These are phyloP conservation scores for Yamadazyma kanchanaburiensis DNA, from an alignment of 1,139 yeast genomes.

Conservation along the genomic window DNA sequence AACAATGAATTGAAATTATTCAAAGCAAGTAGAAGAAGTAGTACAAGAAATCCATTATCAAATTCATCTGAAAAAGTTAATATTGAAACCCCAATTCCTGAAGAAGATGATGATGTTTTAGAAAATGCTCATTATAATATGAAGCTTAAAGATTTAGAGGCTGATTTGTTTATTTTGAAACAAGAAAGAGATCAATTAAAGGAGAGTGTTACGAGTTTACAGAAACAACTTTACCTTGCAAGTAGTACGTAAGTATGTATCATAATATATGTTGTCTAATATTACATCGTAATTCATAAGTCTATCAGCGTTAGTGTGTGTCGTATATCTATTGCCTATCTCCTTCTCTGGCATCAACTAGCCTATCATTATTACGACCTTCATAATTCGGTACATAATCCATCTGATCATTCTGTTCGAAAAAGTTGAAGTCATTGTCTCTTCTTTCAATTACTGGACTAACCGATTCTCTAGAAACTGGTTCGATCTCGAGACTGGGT, in stretches of 20 bases:
- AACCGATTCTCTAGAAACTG: constrained; percentile 13
- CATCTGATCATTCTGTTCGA: constrained; percentile 15
- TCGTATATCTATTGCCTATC: too few relatives aligned
- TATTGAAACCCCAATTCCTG: constrained; percentile 12
- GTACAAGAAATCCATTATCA: constrained; percentile 22
- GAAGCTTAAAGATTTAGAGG: constrained; percentile 79
- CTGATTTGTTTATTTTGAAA: constrained; percentile 74
- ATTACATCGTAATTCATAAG: constrained; percentile 8
- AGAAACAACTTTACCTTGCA: constrained; percentile 51
- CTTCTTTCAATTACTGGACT: constrained; percentile 10
- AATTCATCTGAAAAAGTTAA: constrained; percentile 12
- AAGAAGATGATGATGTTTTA: constrained; percentile 47
- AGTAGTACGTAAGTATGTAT: constrained; percentile 5
- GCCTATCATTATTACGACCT: constrained; percentile 24
- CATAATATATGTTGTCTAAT: constrained; percentile 5
- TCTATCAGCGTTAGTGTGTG: constrained; percentile 7
- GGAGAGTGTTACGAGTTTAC: constrained; percentile 55
- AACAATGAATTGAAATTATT: constrained; percentile 64
- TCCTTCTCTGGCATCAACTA: too few relatives aligned
- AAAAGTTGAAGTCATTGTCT: not conserved
- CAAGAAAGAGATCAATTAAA: constrained; percentile 84
- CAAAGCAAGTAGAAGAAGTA: constrained; percentile 36
- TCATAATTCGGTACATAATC: constrained; percentile 42
- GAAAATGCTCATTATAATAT: constrained; percentile 68
- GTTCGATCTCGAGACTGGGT: too few relatives aligned